Base-by-base conservation (phyloP, 306 rosid genomes). In the Pyrus pyrifolia region DNA sequence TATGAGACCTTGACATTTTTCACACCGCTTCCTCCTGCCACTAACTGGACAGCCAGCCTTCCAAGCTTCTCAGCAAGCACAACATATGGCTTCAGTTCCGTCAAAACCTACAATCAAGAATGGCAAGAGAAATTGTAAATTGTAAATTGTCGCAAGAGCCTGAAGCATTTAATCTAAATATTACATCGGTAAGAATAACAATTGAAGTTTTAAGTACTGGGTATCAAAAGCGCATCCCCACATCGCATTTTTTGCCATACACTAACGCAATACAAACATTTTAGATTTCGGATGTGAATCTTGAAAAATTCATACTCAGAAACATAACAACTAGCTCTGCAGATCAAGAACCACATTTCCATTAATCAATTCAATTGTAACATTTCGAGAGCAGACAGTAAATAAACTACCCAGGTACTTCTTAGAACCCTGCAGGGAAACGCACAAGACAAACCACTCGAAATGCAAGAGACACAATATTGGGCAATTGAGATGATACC, bases 11-110 rank as follows among this genome's bases (percentile, higher is more conserved):
- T 92, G 71, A 96, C 98, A 31, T 81, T 88, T 81, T 96, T 96
- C 58, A 96, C 96, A 53, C 99, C 99, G 57, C 97, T 92, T 76
- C 99, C 99, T 79, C 99, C 99, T 1, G 99, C 93, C 51, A 96
- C 99, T 73, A 96, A 83, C 85, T 96, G 99, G 60, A 96, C 97
- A 55, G 98, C 98, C 77, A 96, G 86, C 72, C 97, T 92, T 27
- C 99, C 99, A 59, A 96, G 83, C 73, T 91, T 96, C 89, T 96
- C 99, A 33, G 98, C 92, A 73, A 96, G 96, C 68, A 79, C 96
- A 68, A 96, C 98, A 79, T 70, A 96, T 15, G 99, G 99, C 79
- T 96, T 92, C 74, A 96, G 82, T 87, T 96, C 99, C 0, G 87
- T 60, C 79, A 96, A 72, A 66, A 96, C 98, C 99, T 96, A 85